Percentiles rank a stretch among this genome's conserved stretches.
Conservation (phyloP, 2,329 filamentous ascomycete genomes). For the Xylaria sp. region DNA sequence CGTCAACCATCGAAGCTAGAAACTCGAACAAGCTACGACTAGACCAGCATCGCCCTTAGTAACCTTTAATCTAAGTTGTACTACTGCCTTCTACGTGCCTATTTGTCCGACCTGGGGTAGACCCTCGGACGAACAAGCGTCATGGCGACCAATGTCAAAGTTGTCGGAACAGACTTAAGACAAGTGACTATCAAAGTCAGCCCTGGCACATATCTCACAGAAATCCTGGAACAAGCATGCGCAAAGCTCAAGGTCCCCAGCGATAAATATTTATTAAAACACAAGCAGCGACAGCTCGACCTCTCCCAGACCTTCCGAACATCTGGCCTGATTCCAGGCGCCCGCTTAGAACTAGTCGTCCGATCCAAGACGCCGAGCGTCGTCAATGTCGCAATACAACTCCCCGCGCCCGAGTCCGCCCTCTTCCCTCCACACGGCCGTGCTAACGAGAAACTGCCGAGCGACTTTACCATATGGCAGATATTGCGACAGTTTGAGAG, state of each 20-base stretch:
- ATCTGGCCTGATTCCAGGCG: constrained; percentile 83
- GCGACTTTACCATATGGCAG: constrained; percentile 88
- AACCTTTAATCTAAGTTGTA: background rate
- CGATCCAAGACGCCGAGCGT: constrained; percentile 86
- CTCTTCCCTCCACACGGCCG: constrained; percentile 71
- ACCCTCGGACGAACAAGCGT: background rate
- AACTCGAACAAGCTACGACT: constrained; percentile 2
- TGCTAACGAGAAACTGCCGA: constrained; percentile 86
- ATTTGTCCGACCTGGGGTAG: background rate
- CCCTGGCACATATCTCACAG: constrained; percentile 82
- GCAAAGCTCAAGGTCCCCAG: constrained; percentile 78
- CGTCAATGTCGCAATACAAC: constrained; percentile 88
- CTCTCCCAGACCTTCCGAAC: constrained; percentile 86
- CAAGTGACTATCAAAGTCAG: constrained; percentile 85
- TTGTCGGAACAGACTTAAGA: constrained; percentile 83
- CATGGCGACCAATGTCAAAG: constrained; percentile 90
- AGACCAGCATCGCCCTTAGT: background rate
- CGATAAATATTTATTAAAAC: constrained; percentile 84
- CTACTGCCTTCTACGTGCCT: background rate
- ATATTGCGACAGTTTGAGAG: constrained; percentile 91
- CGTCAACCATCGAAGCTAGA: background rate
- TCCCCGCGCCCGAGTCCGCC: constrained; percentile 77
- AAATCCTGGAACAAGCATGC: constrained; percentile 89
- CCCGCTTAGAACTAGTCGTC: constrained; percentile 91
- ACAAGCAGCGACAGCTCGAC: constrained; percentile 87